Conservation (phyloP, 2,329 filamentous ascomycete genomes). For the Domatiomyces catenatus region DNA sequence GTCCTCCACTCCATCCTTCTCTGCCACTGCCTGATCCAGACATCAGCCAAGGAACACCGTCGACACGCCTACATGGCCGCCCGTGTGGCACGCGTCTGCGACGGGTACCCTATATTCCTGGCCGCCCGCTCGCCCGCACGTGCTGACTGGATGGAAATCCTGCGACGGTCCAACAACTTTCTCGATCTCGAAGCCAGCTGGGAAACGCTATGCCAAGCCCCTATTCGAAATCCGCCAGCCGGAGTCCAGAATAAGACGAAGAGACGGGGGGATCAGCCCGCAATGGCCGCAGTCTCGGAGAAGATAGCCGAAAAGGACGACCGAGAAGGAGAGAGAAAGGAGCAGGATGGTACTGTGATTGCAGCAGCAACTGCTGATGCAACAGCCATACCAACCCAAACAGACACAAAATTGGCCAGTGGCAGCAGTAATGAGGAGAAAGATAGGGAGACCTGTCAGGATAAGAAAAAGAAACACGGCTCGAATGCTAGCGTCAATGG, state of each 20-base stretch:
- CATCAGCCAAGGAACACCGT: slow-evolving; percentile 58
- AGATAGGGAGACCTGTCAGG: neutral
- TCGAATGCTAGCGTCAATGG: slow-evolving; percentile 35
- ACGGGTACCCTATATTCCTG: slow-evolving; percentile 70
- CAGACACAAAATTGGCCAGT: no score
- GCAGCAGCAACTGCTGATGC: slow-evolving; percentile 27
- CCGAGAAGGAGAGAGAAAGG: neutral
- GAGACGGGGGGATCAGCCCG: slow-evolving; percentile 8
- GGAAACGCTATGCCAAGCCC: slow-evolving; percentile 51
- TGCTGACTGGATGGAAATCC: slow-evolving; percentile 64
- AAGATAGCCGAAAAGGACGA: slow-evolving; percentile 4
- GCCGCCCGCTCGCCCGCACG: slow-evolving; percentile 54
- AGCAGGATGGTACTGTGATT: no score
- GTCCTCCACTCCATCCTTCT: slow-evolving; percentile 64
- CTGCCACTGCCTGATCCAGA: slow-evolving; percentile 65
- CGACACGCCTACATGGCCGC: slow-evolving; percentile 73
- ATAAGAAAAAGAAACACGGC: slow-evolving; percentile 11
- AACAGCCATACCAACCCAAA: no score
- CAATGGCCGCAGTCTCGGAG: slow-evolving; percentile 8
- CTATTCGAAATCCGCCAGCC: slow-evolving; percentile 35
- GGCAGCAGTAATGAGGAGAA: neutral
- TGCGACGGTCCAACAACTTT: slow-evolving; percentile 55
- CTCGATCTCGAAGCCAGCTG: slow-evolving; percentile 49
- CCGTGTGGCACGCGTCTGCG: slow-evolving; percentile 54
- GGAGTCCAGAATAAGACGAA: slow-evolving; percentile 4